Base-by-base conservation (phyloP, 139 green algal genomes). In the Edaphochlamys debaryana region DNA sequence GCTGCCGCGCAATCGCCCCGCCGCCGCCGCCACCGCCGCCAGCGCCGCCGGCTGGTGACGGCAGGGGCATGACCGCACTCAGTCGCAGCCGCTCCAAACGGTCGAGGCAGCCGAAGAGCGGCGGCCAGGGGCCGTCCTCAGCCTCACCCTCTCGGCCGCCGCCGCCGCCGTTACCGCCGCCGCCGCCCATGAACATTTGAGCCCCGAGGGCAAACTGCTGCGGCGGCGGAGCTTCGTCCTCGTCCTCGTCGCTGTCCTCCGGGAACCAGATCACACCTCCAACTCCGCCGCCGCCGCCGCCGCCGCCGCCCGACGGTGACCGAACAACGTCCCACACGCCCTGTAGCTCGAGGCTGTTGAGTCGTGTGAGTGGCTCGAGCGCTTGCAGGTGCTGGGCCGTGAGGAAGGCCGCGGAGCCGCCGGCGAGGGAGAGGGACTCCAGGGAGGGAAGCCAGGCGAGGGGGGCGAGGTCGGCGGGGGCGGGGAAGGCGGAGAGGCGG, bases 361-460 rank as follows among this genome's bases (percentile, higher is more conserved):
- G 54, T 4, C 54, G 11, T 2, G 5, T 9, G 37, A 79, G 54
- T 13, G 36, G 45, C 36, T 20, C 72, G 54, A 79, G 72, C 36
- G 54, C 54, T 4, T 54, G 37, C 34, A 79, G 37, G 37, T 79
- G 72, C 1, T 5, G 17, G 5, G 2, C 2, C 17, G 45, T 37
- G 0, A 79, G 52, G 54, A 69, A 54, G 6, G 72, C 72, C 34
- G 27, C 72, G 13, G 54, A 22, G 54, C 72, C 72, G 42, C 72
- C 72, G 4, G 40, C 1, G 25, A 79, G 37, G 36, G 8, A 34
- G 27, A 79, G 54, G 29, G 4, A 9, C 27, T 27, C 11, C 72
- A 79, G 72, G 32, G 72, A 69, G 23, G 72, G 52, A 36, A 79
- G 72, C 72, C 54, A 37, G 37, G 72, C 72, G 27, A 79, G 54